Evolutionary conservation across 371 early-diverging fungal genomes (phyloP).

Genomic region (Mucor piriformis): DNA sequence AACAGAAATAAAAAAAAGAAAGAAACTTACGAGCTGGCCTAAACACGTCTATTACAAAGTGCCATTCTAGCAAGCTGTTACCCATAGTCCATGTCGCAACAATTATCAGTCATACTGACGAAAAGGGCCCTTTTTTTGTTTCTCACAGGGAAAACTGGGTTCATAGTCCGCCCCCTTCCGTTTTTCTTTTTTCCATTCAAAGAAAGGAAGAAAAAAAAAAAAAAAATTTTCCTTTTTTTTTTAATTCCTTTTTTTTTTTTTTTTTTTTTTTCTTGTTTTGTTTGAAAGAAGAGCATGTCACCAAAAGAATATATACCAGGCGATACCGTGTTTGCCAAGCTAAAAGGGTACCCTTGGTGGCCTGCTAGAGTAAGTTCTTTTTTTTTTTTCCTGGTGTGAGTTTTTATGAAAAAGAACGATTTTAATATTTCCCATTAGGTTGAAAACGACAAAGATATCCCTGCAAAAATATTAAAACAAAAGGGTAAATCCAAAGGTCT

Average conservation of each 20-base stretch:
- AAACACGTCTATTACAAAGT: too few species aligned
- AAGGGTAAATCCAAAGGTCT: constrained; percentile 53
- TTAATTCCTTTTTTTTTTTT: constrained; percentile 3
- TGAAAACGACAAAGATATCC: constrained; percentile 53
- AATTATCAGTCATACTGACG: too few species aligned
- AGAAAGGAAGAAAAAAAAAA: background rate
- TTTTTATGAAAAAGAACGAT: background rate
- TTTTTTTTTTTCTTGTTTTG: constrained; percentile 5
- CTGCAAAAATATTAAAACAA: constrained; percentile 51
- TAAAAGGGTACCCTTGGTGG: constrained; percentile 78
- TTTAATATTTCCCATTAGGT: constrained; percentile 29
- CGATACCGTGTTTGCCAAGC: constrained; percentile 64
- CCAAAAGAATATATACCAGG: constrained; percentile 52
- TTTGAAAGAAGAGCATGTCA: constrained; percentile 7
- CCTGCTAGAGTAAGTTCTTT: constrained; percentile 61
- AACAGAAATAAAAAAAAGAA: background rate
- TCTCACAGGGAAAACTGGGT: too few species aligned
- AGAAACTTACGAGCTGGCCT: too few species aligned
- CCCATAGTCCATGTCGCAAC: too few species aligned
- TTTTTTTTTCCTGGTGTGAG: constrained; percentile 9
- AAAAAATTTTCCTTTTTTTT: constrained; percentile 7
- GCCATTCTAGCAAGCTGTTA: too few species aligned
- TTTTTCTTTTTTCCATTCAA: too few species aligned
- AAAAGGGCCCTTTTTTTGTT: too few species aligned
- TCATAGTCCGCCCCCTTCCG: too few species aligned